Conservation (phyloP, 495 filamentous ascomycete genomes). For the Penicillium steckii region DNA sequence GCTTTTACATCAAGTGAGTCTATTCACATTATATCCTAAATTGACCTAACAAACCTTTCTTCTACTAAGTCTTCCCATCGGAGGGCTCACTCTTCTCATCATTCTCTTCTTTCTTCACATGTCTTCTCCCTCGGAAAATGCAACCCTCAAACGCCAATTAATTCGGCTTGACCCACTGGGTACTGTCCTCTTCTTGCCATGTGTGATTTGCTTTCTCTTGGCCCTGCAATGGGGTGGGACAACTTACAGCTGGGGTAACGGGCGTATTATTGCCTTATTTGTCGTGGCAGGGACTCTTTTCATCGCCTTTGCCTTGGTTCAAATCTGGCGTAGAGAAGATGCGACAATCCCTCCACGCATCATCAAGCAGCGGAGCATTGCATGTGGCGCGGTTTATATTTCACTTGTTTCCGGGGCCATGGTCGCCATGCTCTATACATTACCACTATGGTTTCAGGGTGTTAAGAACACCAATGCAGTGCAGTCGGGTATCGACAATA, state of each 20-base stretch:
- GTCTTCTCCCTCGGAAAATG: conserved; percentile 13
- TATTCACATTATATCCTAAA: background rate
- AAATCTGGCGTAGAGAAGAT: conserved; percentile 39
- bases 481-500: conserved; percentile 34
- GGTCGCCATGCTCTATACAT: conserved; percentile 53
- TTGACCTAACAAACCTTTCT: background rate
- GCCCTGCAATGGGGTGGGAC: conserved; percentile 62
- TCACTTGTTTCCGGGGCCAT: conserved; percentile 24
- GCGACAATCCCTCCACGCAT: conserved; percentile 58
- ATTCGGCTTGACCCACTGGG: conserved; percentile 48
- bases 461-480: conserved; percentile 35
- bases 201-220: conserved; percentile 53
- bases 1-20: conserved; percentile 58
- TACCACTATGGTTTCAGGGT: conserved; percentile 79
- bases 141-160: conserved; percentile 5
- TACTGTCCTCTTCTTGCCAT: conserved; percentile 48
- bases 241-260: conserved; percentile 53
- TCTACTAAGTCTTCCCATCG: conserved; percentile 47
- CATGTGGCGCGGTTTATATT: conserved; percentile 40
- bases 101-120: conserved; percentile 47
- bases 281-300: conserved; percentile 45
- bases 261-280: conserved; percentile 53
- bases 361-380: conserved; percentile 54
- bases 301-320: conserved; percentile 44
- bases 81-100: conserved; percentile 47